These are phyloP conservation scores for Symbiodinium natans DNA, from an alignment of 73 alveolate genomes.

Conservation along the genomic window DNA sequence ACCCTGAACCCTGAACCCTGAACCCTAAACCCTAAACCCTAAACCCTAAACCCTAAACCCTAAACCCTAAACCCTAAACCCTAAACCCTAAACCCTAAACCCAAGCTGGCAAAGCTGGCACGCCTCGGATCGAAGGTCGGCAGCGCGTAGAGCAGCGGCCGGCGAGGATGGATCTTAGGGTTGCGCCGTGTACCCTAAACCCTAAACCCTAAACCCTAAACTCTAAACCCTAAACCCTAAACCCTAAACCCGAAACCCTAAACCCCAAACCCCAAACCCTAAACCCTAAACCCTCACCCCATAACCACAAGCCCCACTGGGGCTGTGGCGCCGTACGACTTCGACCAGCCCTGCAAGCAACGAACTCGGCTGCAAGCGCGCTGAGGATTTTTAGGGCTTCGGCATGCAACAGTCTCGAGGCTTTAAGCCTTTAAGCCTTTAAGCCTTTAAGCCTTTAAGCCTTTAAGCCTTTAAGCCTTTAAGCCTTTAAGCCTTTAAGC, in stretches of 20 bases:
- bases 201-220: too few relatives aligned
- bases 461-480: background rate
- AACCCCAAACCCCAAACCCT: too few relatives aligned
- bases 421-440: background rate
- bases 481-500: too few relatives aligned
- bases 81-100: background rate
- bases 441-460: background rate
- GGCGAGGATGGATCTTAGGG: conserved; percentile 50
- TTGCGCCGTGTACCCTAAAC: too few relatives aligned
- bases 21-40: background rate
- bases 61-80: background rate
- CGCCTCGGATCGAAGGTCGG: conserved; percentile 91
- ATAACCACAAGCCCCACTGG: background rate
- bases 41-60: background rate
- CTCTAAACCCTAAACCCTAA: background rate
- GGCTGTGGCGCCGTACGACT: background rate
- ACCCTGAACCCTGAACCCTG: background rate
- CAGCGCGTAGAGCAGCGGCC: conserved; percentile 88
- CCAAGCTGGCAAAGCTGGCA: background rate
- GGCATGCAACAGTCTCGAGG: too few relatives aligned
- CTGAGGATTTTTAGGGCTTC: too few relatives aligned
- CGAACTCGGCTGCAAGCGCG: background rate
- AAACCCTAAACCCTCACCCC: background rate
- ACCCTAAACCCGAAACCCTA: background rate
- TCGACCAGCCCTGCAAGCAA: background rate